Evolutionary conservation across 169 alveolate genomes (phyloP), one percentile per base, ranked within the genome.

Genomic region (Pseudocohnilembus persalinus): DNA sequence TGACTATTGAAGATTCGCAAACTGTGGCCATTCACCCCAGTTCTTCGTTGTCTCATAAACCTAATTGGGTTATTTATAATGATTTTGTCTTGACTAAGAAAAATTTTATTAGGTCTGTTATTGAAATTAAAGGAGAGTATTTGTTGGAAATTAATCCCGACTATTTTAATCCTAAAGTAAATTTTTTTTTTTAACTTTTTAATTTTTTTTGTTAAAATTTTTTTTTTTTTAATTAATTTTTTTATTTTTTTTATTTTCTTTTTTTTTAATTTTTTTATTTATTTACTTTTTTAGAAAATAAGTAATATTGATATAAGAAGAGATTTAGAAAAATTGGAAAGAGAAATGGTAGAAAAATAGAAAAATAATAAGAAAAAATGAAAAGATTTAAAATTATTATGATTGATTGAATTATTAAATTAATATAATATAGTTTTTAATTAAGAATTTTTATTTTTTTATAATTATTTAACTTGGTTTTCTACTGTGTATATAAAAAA

Each of bases 11-110:
- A 94, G 99, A 98, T 92, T 90, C 94, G 82, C 98, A 99, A 92
- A 96, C 94, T 32, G 99, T 99, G 31, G 96, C 98, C n/a, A 90
- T 98, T 63, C 99, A 99, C 92, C 99, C 99, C 0, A 95, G 99
- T 33, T 94, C 99, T 49, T 97, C 97, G 29, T 89, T 99, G 79
- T 97, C 96, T 78, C 95, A 97, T 89, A 96, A 97, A 74, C 99
- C 99, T 0, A 99, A 98, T 82, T 98, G 99, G 99, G 99, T 97
- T 28, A 32, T 98, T 30, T 98, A 97, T 95, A 98, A 98, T 89
- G 99, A 99, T 93, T 98, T 98, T 88, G 99, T 99, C 73, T 91
- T 98, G 74, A 99, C 99, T 11, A 92, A 99, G 31, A 98, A 98
- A 86, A 98, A 98, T 88, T 99, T 95, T 94, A 97, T 99, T 74